Conservation (phyloP, 768 basidiomycete species). For the Omphalotus guepiniiformis region DNA sequence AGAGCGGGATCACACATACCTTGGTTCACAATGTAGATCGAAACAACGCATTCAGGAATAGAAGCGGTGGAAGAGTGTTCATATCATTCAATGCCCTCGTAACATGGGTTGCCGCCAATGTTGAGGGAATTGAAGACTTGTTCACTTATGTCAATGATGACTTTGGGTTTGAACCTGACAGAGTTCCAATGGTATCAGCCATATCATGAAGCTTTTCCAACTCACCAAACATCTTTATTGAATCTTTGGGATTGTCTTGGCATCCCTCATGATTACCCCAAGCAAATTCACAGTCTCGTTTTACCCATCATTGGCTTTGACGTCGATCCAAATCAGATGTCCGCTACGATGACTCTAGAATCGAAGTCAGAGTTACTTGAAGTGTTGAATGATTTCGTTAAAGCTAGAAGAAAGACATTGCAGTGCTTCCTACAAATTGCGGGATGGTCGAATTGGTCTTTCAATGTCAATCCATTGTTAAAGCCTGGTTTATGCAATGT, state of each 20-base stretch:
- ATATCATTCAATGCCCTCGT: conserved; percentile 29
- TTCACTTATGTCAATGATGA: not conserved
- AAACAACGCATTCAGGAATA: conserved; percentile 20
- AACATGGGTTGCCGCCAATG: not conserved
- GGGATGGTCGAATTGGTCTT: conserved; percentile 22
- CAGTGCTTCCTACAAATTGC: conserved; percentile 17
- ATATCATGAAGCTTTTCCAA: conserved; percentile 10
- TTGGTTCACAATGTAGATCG: conserved; percentile 17
- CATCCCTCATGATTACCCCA: conserved; percentile 23
- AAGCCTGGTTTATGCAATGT: conserved; percentile 17
- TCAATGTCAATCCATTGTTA: conserved; percentile 22
- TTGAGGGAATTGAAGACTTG: not conserved
- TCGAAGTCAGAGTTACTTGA: not conserved
- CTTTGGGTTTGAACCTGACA: not conserved
- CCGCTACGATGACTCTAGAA: conserved; percentile 7
- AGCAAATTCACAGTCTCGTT: conserved; percentile 20
- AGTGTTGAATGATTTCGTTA: not conserved
- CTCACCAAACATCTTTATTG: conserved; percentile 20
- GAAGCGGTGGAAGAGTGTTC: conserved; percentile 19
- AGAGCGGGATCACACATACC: not conserved
- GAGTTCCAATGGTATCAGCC: not conserved
- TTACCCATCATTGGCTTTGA: conserved; percentile 26
- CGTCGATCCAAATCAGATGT: conserved; percentile 19
- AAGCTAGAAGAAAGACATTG: not conserved
- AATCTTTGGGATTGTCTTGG: conserved; percentile 25